Evolutionary conservation across 805 yeast species (phyloP), one percentile per base, ranked within the genome.

Genomic region (Starmera pachycereana): DNA sequence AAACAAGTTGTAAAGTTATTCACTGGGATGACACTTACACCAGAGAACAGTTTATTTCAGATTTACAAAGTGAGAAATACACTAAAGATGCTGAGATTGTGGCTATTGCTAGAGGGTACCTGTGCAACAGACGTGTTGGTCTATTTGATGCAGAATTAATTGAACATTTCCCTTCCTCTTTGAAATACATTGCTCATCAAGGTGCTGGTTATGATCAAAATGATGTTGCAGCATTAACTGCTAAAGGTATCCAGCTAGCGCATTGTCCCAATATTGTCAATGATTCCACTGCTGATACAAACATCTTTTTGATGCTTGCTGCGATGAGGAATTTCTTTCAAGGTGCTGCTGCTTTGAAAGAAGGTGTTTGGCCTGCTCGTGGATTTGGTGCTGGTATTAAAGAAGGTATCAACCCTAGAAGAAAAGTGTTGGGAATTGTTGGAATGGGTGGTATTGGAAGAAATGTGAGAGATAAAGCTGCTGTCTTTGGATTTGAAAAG

Each of bases 251-350:
- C 18, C 49, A 56, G 28, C 56, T 76, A 45, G 67, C 74, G 42
- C 68, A 74, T 48, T 54, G 58, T 44, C 57, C 71, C 54, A 36
- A 47, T 4, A 27, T 41, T 11, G 74, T 73, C 0, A 69, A 75
- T 12, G 74, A 66, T 35, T 78, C 78, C n/a, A 81, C 76, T 14
- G 81, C 80, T 4, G 82, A 77, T 46, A 60, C 74, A 49, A 80
- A 70, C 8, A 56, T 76, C 45, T 75, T 66, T 63, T 65, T 69
- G 44, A 61, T 76, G 10, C 50, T 77, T 42, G 68, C 69, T 35
- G 66, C 74, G 3, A 75, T 74, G 60, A 60, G 83, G 41, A 66
- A 66, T 46, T 74, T 70, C 49, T 57, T 62, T 6, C 49, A 57
- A 22, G 65, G 63, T 39, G 57, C 56, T 37, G 41, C 41, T 5